phyloP scores from a whole-genome alignment of 768 basidiomycete species.

The Leccinum obscurum region DNA sequence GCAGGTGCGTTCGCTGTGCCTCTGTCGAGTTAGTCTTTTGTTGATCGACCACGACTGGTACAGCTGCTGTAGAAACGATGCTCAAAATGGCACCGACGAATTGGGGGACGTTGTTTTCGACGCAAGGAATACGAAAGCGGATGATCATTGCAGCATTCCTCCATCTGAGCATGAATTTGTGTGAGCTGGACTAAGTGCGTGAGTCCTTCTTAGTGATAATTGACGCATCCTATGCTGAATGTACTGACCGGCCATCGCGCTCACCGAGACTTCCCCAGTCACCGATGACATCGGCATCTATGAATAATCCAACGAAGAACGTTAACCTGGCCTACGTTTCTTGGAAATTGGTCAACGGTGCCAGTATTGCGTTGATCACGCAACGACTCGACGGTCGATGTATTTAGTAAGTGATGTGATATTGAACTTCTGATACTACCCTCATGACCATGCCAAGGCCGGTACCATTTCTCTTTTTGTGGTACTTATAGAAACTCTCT shows the following conservation, averaged over 20 bases:
- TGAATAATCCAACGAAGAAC: neutral
- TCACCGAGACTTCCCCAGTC: neutral
- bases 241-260: neutral
- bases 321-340: neutral
- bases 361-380: neutral
- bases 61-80: neutral
- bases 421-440: neutral
- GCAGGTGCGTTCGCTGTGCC: too few species aligned
- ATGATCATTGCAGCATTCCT: neutral
- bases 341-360: neutral
- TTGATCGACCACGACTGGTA: too few species aligned
- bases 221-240: neutral
- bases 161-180: neutral
- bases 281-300: neutral
- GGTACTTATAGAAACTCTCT: neutral
- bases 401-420: neutral
- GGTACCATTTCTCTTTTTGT: neutral
- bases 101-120: neutral
- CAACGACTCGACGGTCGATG: neutral
- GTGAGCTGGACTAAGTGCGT: neutral
- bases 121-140: neutral
- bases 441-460: neutral
- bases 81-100: neutral
- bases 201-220: neutral
- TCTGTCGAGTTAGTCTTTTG: too few species aligned